Conservation (phyloP, 1,284 basidiomycete species). For the Papiliotrema nemorosa region DNA sequence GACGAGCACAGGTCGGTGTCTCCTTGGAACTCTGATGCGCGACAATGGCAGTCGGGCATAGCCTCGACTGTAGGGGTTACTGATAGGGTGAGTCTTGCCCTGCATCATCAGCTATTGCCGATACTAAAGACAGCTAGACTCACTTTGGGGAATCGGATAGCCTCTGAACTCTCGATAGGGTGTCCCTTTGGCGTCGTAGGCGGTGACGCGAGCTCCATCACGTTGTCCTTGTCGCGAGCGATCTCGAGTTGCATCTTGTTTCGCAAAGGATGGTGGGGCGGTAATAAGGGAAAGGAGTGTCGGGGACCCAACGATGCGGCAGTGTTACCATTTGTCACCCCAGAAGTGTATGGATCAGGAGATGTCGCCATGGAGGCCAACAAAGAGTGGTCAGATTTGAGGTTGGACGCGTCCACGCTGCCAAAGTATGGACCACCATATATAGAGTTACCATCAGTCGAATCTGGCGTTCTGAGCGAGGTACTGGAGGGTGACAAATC, state of each 20-base stretch:
- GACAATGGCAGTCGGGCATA: constrained; percentile 16
- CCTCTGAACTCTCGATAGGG: constrained; percentile 9
- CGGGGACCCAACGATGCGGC: background rate
- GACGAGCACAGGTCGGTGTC: constrained; percentile 27
- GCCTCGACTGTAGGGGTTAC: constrained; percentile 18
- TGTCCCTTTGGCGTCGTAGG: constrained; percentile 33
- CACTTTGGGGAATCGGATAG: background rate
- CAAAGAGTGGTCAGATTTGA: constrained; percentile 16
- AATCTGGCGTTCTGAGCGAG: constrained; percentile 8
- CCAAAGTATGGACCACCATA: background rate
- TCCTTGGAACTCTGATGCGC: constrained; percentile 34
- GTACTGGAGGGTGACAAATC: constrained; percentile 14
- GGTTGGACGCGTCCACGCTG: constrained; percentile 10
- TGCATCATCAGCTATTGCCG: constrained; percentile 1
- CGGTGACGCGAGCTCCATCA: constrained; percentile 2
- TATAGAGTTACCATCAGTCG: background rate
- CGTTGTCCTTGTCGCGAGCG: background rate
- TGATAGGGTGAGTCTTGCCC: constrained; percentile 12
- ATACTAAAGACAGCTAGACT: constrained; percentile 5
- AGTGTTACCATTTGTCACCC: background rate
- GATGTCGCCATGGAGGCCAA: constrained; percentile 13
- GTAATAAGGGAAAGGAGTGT: constrained; percentile 23
- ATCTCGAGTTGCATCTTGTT: constrained; percentile 16
- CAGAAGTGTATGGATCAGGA: constrained; percentile 8
- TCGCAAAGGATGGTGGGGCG: constrained; percentile 25